phyloP scores from a whole-genome alignment of 1,284 basidiomycete genomes.

The Schizopora paradoxa region DNA sequence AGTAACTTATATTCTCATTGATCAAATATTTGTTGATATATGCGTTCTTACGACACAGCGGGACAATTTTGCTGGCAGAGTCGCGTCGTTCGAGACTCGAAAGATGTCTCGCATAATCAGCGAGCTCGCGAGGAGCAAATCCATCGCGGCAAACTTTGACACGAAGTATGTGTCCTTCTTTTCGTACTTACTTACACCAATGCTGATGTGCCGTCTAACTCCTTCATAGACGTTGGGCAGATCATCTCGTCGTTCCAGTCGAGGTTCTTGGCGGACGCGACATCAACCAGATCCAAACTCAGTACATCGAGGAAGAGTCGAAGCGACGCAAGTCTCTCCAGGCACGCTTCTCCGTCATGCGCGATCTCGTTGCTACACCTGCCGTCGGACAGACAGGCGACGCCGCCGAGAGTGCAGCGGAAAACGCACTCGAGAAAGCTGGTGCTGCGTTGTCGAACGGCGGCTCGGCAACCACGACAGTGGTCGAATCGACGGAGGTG shows the following conservation, averaged over 20 bases:
- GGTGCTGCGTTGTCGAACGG: not conserved
- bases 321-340: not conserved
- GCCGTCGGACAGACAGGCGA: not conserved
- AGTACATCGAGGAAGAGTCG: conserved; percentile 4
- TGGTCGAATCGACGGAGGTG: not conserved
- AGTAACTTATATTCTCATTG: not conserved
- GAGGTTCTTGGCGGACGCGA: conserved; percentile 12
- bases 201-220: not conserved
- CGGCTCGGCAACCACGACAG: not conserved
- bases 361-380: not conserved
- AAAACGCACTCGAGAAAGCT: conserved; percentile 1
- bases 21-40: not conserved
- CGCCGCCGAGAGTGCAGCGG: not conserved
- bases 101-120: conserved; percentile 28
- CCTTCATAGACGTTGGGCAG: conserved; percentile 12
- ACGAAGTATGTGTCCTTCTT: conserved; percentile 26
- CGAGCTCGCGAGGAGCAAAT: conserved; percentile 38
- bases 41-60: conserved; percentile 4
- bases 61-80: not conserved
- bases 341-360: not conserved
- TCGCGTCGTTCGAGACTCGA: conserved; percentile 1
- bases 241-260: conserved; percentile 9
- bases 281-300: conserved; percentile 13
- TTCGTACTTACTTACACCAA: not conserved
- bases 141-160: conserved; percentile 43